Evolutionary conservation across 2,329 filamentous ascomycete genomes (phyloP).

Genomic region (Huntiella omanensis): DNA sequence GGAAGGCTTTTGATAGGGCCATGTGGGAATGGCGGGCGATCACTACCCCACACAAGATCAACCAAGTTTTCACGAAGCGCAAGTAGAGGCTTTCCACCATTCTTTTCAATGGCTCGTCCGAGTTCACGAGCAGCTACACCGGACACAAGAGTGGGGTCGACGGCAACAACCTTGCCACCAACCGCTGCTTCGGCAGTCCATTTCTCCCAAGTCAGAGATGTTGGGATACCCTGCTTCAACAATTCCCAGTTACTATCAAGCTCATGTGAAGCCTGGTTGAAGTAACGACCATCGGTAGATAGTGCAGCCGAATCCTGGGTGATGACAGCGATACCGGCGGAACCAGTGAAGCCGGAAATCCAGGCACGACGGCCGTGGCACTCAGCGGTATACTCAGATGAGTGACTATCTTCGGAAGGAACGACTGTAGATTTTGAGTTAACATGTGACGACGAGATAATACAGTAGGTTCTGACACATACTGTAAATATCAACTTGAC

Average conservation of each 20-base stretch:
- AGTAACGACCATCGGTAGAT: conserved; percentile 91
- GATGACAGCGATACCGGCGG: conserved; percentile 80
- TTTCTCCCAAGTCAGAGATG: conserved; percentile 94
- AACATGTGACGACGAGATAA: conserved; percentile 20
- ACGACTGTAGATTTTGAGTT: conserved; percentile 42
- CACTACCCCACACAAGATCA: conserved; percentile 70
- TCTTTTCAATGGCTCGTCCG: conserved; percentile 69
- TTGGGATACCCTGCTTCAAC: conserved; percentile 80
- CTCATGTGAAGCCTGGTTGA: conserved; percentile 86
- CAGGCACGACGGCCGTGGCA: conserved; percentile 82
- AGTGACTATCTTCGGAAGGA: conserved; percentile 91
- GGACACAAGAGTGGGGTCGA: conserved; percentile 82
- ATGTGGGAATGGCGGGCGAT: conserved; percentile 54
- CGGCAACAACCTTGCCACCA: conserved; percentile 70
- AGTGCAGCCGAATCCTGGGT: conserved; percentile 73
- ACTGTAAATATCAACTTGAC: conserved; percentile 86
- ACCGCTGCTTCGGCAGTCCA: conserved; percentile 80
- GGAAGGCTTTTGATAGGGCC: conserved; percentile 57
- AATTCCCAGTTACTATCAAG: conserved; percentile 82
- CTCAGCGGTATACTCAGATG: conserved; percentile 94
- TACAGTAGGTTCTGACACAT: conserved; percentile 18
- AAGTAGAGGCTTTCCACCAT: conserved; percentile 57
- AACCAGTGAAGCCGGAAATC: conserved; percentile 88
- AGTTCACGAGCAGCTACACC: conserved; percentile 43
- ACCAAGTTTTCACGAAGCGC: conserved; percentile 68